These are phyloP conservation scores for Aegilops bicornis DNA, from an alignment of 176 grass and related monocot species.

Conservation along the genomic window DNA sequence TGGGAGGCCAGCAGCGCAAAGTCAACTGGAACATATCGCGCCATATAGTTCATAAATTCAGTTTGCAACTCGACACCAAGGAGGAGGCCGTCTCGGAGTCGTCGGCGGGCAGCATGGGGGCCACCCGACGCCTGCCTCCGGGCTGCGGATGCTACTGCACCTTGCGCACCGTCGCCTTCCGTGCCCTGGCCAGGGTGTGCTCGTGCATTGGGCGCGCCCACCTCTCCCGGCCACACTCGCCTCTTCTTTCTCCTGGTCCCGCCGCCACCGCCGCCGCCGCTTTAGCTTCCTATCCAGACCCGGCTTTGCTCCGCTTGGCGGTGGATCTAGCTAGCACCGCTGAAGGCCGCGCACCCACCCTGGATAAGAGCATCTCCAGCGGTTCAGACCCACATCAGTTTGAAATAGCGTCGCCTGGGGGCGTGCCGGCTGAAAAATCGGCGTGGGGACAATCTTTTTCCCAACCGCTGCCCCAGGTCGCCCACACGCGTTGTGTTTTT, in stretches of 20 bases:
- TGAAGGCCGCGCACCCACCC: conserved; percentile 4
- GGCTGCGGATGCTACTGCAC: conserved; percentile 39
- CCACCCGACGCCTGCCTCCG: conserved; percentile 34
- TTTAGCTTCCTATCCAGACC: neutral
- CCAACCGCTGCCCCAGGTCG: no score
- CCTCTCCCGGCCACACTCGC: conserved; percentile 10
- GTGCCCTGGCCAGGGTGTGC: conserved; percentile 45
- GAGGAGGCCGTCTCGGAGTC: conserved; percentile 45
- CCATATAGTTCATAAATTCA: neutral
- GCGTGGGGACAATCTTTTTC: no score
- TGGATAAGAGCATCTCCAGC: neutral
- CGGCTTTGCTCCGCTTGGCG: neutral
- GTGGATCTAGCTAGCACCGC: conserved; percentile 37
- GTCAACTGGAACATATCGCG: neutral
- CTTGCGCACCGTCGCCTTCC: conserved; percentile 58
- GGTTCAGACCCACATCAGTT: no score
- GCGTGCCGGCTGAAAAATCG: no score
- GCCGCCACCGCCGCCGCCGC: neutral
- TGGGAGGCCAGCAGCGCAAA: neutral
- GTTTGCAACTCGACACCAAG: neutral
- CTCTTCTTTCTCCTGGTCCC: neutral
- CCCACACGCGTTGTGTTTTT: no score
- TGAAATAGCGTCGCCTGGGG: no score
- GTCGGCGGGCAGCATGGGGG: conserved; percentile 44
- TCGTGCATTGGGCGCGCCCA: conserved; percentile 49